Conservation (phyloP, 2,329 filamentous ascomycete species). For the Bipolaris sorokiniana region DNA sequence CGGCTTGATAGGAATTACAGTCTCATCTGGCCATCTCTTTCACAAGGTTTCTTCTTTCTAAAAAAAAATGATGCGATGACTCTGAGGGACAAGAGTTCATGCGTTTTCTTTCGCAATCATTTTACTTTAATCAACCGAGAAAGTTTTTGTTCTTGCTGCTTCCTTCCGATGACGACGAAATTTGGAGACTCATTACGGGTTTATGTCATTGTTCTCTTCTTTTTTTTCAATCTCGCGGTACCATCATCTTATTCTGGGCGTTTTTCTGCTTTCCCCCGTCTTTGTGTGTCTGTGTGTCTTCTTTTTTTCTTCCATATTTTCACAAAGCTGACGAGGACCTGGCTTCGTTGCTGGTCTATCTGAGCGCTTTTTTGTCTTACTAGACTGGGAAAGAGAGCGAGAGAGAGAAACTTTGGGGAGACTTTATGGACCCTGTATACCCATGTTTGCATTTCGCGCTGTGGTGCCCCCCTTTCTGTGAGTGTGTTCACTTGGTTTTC, state of each 20-base stretch:
- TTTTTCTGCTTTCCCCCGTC: background rate
- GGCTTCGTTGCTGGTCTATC: conserved; percentile 4
- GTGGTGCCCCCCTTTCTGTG: conserved; percentile 10
- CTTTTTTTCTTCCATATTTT: background rate
- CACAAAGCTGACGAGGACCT: background rate
- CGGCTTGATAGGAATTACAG: background rate
- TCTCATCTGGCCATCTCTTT: background rate
- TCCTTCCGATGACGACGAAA: background rate
- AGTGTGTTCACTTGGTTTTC: background rate
- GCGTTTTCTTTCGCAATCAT: conserved; percentile 15
- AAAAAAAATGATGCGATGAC: conserved; percentile 4
- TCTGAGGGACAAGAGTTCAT: background rate
- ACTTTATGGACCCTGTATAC: conserved; percentile 41
- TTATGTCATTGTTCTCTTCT: background rate
- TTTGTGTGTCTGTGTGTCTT: background rate
- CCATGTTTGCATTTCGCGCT: conserved; percentile 33
- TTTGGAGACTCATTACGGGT: background rate
- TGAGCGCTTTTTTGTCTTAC: conserved; percentile 17
- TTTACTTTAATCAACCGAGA: conserved; percentile 19
- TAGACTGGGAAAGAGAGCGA: conserved; percentile 15
- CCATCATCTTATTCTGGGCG: background rate
- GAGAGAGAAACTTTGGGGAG: conserved; percentile 21
- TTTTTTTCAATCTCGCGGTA: background rate
- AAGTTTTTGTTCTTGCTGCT: conserved; percentile 10
- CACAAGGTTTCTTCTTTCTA: background rate